These are phyloP conservation scores for Fusarium veterinarium DNA, from an alignment of 2,329 filamentous ascomycete species.

Conservation along the genomic window DNA sequence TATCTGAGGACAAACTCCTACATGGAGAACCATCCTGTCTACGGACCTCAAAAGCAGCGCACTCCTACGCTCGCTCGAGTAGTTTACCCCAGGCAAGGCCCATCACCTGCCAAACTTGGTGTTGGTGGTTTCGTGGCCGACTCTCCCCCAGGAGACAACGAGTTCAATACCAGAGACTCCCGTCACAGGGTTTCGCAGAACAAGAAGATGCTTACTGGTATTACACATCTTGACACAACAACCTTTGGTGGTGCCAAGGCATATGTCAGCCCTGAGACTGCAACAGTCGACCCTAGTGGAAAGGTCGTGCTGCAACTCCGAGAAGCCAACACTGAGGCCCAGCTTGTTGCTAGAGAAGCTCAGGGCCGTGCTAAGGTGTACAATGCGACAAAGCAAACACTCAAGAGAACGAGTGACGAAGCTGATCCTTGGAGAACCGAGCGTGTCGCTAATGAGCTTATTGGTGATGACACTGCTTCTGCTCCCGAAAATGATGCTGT, in stretches of 20 bases:
- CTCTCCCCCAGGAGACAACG: constrained; percentile 55
- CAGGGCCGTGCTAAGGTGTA: constrained; percentile 52
- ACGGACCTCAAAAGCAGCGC: constrained; percentile 66
- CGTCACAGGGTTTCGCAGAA: constrained; percentile 26
- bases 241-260: constrained; percentile 66
- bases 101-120: constrained; percentile 58
- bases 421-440: constrained; percentile 38
- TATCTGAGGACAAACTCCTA: constrained; percentile 68
- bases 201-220: constrained; percentile 48
- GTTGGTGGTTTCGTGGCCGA: constrained; percentile 66
- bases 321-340: constrained; percentile 53
- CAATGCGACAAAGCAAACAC: constrained; percentile 38
- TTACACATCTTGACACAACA: constrained; percentile 59
- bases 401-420: constrained; percentile 4
- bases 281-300: constrained; percentile 62
- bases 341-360: constrained; percentile 60
- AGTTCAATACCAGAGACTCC: constrained; percentile 52
- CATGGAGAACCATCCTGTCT: constrained; percentile 70
- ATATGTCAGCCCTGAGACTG: constrained; percentile 59
- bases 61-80: constrained; percentile 64
- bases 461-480: constrained; percentile 26
- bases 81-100: constrained; percentile 56
- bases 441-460: constrained; percentile 46
- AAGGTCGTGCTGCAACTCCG: constrained; percentile 59
- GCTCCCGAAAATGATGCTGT: constrained; percentile 61